Conservation (phyloP, 192 early-diverging fungal species). For the Chytriomyces hyalinus region DNA sequence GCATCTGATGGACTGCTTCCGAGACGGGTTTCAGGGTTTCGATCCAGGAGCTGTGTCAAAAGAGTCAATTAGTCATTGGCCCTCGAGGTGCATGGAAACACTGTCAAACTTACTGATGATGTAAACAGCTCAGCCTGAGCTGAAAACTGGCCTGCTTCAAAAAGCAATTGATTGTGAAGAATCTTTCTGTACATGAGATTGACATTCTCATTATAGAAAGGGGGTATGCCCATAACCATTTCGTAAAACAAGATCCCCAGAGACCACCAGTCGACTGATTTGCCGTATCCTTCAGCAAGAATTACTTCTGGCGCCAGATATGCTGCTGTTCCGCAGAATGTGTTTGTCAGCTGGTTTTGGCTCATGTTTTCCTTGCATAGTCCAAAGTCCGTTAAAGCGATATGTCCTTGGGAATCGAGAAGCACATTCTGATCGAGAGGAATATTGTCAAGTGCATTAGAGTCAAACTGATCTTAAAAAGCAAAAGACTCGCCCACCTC, state of each 20-base stretch:
- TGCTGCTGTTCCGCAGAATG: conserved; percentile 56
- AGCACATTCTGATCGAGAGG: conserved; percentile 66
- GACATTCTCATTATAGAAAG: conserved; percentile 40
- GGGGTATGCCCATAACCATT: conserved; percentile 17
- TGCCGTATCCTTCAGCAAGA: conserved; percentile 67
- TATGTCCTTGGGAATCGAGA: conserved; percentile 66
- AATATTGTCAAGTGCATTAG: too few species aligned
- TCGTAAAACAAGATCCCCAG: conserved; percentile 74
- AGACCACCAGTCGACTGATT: conserved; percentile 82
- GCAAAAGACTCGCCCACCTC: conserved; percentile 10
- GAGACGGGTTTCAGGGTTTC: conserved; percentile 63
- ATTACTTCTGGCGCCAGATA: conserved; percentile 83
- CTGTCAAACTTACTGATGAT: conserved; percentile 49
- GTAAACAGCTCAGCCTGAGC: conserved; percentile 44
- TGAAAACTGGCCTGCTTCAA: conserved; percentile 51
- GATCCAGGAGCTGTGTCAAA: conserved; percentile 66
- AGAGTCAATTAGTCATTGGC: too few species aligned
- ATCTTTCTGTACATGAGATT: conserved; percentile 66
- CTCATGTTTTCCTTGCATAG: conserved; percentile 68
- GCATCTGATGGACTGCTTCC: conserved; percentile 64
- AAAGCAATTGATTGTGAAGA: conserved; percentile 53
- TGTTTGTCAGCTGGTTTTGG: conserved; percentile 57
- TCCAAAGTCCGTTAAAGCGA: conserved; percentile 78
- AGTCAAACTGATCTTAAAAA: too few species aligned
- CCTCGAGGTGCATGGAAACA: too few species aligned